Evolutionary conservation across 2,329 filamentous ascomycete species (phyloP).

Genomic region (Aspergillus spinulosporus): DNA sequence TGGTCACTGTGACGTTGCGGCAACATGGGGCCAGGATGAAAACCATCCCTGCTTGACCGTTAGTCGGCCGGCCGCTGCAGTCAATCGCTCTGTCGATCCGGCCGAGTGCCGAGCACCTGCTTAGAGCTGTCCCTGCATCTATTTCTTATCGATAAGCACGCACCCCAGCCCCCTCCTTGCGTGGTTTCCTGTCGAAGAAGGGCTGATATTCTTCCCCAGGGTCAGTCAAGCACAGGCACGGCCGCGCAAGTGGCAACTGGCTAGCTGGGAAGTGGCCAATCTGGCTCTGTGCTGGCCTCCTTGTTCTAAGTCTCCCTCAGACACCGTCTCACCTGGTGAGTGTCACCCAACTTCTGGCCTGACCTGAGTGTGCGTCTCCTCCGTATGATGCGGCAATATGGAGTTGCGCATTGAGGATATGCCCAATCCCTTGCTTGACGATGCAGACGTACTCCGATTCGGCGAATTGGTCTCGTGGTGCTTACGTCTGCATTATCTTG

Average conservation of each 20-base stretch:
- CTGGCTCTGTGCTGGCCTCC: not conserved
- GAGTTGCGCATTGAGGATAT: not conserved
- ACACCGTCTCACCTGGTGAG: not conserved
- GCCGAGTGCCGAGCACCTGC: not conserved
- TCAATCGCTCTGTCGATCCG: not conserved
- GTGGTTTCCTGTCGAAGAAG: not conserved
- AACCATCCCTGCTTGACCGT: not conserved
- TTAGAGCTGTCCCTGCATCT: not conserved
- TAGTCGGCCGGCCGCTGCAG: too few relatives aligned
- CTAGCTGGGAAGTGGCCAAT: not conserved
- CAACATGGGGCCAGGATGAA: not conserved
- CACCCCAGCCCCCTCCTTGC: conserved; percentile 8
- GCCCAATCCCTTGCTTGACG: not conserved
- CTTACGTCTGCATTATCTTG: not conserved
- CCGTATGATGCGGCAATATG: too few relatives aligned
- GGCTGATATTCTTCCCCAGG: not conserved
- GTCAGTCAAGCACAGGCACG: not conserved
- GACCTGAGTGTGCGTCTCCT: not conserved
- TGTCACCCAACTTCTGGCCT: not conserved
- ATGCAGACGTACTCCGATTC: not conserved
- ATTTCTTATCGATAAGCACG: conserved; percentile 5
- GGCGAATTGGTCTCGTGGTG: not conserved
- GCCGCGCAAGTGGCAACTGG: not conserved
- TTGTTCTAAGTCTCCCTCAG: not conserved
- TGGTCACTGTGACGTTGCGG: too few relatives aligned